Percentiles rank a stretch among this genome's conserved stretches.
Conservation (phyloP, 108 stramenopile species). For the Cyclostephanos invisitatus region DNA sequence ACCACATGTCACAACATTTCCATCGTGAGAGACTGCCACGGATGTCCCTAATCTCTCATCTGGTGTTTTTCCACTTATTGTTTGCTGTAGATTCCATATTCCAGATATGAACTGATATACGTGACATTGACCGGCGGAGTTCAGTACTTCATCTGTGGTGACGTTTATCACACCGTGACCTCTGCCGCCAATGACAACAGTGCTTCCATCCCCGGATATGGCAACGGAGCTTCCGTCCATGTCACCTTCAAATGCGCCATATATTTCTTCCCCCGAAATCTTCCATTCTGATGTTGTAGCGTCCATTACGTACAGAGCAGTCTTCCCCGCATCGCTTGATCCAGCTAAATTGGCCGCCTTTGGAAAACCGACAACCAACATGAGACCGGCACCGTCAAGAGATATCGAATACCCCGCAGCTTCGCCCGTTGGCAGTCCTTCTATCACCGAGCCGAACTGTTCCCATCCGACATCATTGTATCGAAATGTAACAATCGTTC, state of each 20-base stretch:
- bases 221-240: slow-evolving; percentile 9
- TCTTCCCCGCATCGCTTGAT: neutral
- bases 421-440: slow-evolving; percentile 2
- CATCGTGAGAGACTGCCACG: slow-evolving; percentile 32
- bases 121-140: slow-evolving; percentile 11
- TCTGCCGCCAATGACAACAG: slow-evolving; percentile 7
- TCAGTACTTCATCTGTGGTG: neutral
- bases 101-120: slow-evolving; percentile 2
- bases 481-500: slow-evolving; percentile 19
- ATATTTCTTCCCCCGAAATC: neutral
- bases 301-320: neutral
- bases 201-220: slow-evolving; percentile 12
- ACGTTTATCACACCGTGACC: neutral
- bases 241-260: slow-evolving; percentile 1
- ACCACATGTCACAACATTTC: slow-evolving; percentile 30
- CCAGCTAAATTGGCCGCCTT: neutral
- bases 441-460: slow-evolving; percentile 12
- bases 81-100: slow-evolving; percentile 11
- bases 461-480: slow-evolving; percentile 15
- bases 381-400: slow-evolving; percentile 5
- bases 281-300: neutral
- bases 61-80: slow-evolving; percentile 10
- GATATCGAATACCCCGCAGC: slow-evolving; percentile 25
- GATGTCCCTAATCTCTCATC: slow-evolving; percentile 35
- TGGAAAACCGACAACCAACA: slow-evolving; percentile 20